Evolutionary conservation across 345 rosid species (phyloP), one percentile per base, ranked within the genome.

Genomic region (Hypericum perforatum): DNA sequence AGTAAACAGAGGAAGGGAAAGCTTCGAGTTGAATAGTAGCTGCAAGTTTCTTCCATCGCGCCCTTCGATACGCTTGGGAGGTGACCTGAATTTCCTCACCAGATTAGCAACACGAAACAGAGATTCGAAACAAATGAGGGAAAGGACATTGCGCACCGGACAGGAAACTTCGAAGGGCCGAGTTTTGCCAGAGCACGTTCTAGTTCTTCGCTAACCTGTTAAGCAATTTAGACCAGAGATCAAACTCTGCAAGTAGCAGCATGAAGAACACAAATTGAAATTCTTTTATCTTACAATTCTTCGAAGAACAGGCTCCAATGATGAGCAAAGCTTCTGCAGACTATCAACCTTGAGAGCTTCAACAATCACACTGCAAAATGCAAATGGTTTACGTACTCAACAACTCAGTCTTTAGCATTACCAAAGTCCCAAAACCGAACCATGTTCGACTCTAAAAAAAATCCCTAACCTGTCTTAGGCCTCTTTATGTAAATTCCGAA

Each of bases 141-240:
- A 29, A 36, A 43, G 15, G 32, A 22, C 32, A 22, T n/a, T 6
- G 36, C 36, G 8, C 41, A 68, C 72, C 63, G 39, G 57, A 47
- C 63, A n/a, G 56, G 36, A 37, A 68, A 60, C 22, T 53, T 62
- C 13, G 67, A 39, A 22, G 72, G 53, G 52, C 63, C 72, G 7
- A 68, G 41, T 58, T 68, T 68, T 32, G 72, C 67, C 9, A 68
- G 48, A 38, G 72, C 72, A 41, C 72, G 72, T 63, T 68, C 72
- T 56, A 68, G 60, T 68, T 68, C 72, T 58, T 68, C 72, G 6
- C 72, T 68, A 41, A 68, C 72, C 72, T 68, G 60, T 39, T 51
- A 36, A 22, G 10, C 7, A 56, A 13, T 32, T 2, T 43, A 56
- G 40, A 45, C 3, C 48, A 10, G 48, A 8, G 13, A 38, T 9